phyloP scores from a whole-genome alignment of 2,329 filamentous ascomycete species.

The Plectosphaerella sp. region DNA sequence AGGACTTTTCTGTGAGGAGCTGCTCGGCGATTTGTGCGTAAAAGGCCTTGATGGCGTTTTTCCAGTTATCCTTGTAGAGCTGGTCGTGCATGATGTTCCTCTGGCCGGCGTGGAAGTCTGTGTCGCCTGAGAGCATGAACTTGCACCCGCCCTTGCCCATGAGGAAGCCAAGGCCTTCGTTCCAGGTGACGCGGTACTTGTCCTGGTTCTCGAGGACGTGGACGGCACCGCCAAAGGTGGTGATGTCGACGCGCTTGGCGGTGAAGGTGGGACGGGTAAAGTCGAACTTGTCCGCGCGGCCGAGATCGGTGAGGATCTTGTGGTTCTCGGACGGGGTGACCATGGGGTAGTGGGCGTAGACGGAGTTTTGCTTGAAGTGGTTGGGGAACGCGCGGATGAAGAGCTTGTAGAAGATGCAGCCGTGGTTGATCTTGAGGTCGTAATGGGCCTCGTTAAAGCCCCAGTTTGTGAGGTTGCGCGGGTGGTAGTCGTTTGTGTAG shows the following conservation, averaged over 20 bases:
- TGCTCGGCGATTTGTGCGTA: conserved; percentile 58
- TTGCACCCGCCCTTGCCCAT: conserved; percentile 50
- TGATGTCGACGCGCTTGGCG: conserved; percentile 48
- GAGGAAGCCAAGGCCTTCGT: conserved; percentile 57
- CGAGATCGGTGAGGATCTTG: conserved; percentile 64
- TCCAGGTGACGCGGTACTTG: conserved; percentile 63
- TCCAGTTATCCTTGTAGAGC: conserved; percentile 59
- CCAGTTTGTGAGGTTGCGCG: conserved; percentile 76
- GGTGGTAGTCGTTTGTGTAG: conserved; percentile 74
- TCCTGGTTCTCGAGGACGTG: conserved; percentile 56
- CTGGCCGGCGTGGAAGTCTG: conserved; percentile 41
- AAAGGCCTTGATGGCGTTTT: conserved; percentile 59
- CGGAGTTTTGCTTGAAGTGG: conserved; percentile 72
- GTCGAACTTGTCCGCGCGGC: conserved; percentile 64
- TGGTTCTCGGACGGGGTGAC: conserved; percentile 66
- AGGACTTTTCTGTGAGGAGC: conserved; percentile 62
- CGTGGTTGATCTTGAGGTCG: conserved; percentile 71
- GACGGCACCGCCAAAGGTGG: conserved; percentile 57
- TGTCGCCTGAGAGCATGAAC: conserved; percentile 53
- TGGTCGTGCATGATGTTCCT: conserved; percentile 50
- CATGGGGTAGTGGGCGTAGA: conserved; percentile 79
- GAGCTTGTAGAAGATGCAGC: conserved; percentile 81
- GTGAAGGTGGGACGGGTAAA: conserved; percentile 57
- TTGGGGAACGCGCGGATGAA: conserved; percentile 75
- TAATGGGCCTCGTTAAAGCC: conserved; percentile 72